Evolutionary conservation across 2,329 filamentous ascomycete species (phyloP).

Genomic region (Penicillium sp.): DNA sequence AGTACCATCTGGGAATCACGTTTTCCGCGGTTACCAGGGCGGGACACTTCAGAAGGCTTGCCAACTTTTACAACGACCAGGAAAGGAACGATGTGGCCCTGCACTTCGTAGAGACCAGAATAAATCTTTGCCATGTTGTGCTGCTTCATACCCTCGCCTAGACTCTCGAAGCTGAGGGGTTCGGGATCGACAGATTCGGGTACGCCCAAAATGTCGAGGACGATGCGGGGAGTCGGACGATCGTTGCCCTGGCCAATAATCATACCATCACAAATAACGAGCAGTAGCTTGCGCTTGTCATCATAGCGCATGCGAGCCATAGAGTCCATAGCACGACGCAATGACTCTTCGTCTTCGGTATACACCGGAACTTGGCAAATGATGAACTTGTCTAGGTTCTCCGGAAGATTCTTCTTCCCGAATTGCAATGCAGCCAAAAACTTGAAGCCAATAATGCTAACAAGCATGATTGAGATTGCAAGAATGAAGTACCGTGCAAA

Average conservation of each 20-base stretch:
- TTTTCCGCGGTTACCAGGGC: slow-evolving; percentile 93
- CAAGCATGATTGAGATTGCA: slow-evolving; percentile 70
- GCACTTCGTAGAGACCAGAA: slow-evolving; percentile 92
- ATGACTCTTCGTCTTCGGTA: slow-evolving; percentile 94
- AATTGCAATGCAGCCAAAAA: slow-evolving; percentile 96
- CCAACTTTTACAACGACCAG: slow-evolving; percentile 94
- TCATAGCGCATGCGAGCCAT: slow-evolving; percentile 92
- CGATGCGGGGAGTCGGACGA: slow-evolving; percentile 91
- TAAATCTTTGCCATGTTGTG: slow-evolving; percentile 99
- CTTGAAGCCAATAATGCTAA: slow-evolving; percentile 81
- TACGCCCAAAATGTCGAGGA: slow-evolving; percentile 92
- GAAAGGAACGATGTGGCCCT: slow-evolving; percentile 96
- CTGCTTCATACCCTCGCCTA: slow-evolving; percentile 91
- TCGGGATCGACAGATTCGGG: slow-evolving; percentile 89
- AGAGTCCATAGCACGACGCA: slow-evolving; percentile 93
- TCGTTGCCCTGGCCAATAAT: slow-evolving; percentile 95
- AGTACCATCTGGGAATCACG: slow-evolving; percentile 97
- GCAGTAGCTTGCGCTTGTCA: slow-evolving; percentile 90
- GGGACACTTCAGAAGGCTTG: slow-evolving; percentile 64
- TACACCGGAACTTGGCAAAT: slow-evolving; percentile 97
- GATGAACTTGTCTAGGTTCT: slow-evolving; percentile 96
- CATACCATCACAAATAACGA: slow-evolving; percentile 92
- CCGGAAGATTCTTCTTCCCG: slow-evolving; percentile 77
- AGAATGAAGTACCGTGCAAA: slow-evolving; percentile 87
- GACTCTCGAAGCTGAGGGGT: slow-evolving; percentile 88